Conservation (phyloP, 371 early-diverging fungal genomes). For the Saksenaea oblongispora region DNA sequence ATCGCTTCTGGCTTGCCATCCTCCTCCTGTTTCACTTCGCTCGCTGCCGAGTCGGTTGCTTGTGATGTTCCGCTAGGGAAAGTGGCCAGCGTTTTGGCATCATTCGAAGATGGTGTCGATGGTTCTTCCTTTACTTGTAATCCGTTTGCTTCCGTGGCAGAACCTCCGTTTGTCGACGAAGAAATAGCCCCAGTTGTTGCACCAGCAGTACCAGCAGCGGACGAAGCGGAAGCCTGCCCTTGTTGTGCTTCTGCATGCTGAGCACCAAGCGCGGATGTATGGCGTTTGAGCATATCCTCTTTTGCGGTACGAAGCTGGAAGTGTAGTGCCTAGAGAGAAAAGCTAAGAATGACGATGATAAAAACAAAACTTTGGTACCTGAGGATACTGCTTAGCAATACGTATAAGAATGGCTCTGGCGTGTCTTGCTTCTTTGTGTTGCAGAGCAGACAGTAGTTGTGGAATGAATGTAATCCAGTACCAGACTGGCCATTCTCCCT, state of each 20-base stretch:
- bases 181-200: conserved; percentile 7
- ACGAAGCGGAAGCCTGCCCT: conserved; percentile 18
- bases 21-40: background rate
- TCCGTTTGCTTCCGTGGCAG: background rate
- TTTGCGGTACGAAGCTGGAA: conserved; percentile 92
- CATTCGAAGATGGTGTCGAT: conserved; percentile 14
- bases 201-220: conserved; percentile 7
- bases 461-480: conserved; percentile 99
- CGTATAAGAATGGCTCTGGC: conserved; percentile 83
- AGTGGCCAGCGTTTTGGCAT: conserved; percentile 14
- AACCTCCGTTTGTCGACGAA: background rate
- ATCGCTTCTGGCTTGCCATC: background rate
- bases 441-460: conserved; percentile 82
- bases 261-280: conserved; percentile 10
- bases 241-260: conserved; percentile 10
- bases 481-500: conserved; percentile 92
- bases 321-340: conserved; percentile 73
- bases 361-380: conserved; percentile 52
- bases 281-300: conserved; percentile 82
- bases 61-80: conserved; percentile 11
- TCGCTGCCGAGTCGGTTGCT: background rate
- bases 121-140: background rate
- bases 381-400: conserved; percentile 95
- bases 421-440: conserved; percentile 80
- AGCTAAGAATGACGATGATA: too few species aligned